phyloP scores from a whole-genome alignment of 768 basidiomycete genomes.

The Suillus spraguei region DNA sequence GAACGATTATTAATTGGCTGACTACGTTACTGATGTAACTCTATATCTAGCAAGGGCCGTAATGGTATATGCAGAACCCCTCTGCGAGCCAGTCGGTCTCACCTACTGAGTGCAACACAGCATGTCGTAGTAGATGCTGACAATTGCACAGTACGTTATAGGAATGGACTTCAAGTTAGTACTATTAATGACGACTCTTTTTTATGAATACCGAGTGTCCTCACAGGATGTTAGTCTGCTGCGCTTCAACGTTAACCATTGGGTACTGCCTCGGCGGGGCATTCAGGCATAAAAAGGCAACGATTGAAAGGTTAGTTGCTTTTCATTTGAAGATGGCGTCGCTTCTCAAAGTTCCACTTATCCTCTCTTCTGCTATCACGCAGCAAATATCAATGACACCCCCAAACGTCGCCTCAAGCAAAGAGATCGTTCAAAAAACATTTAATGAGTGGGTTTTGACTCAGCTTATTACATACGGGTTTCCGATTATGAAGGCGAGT shows the following conservation, averaged over 20 bases:
- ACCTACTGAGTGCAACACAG: no score
- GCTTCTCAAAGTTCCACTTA: constrained; percentile 43
- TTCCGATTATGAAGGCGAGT: background rate
- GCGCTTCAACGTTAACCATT: background rate
- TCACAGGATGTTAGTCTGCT: no score
- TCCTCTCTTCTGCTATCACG: constrained; percentile 42
- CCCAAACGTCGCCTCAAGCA: constrained; percentile 43
- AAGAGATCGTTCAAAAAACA: constrained; percentile 27
- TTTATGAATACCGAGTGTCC: background rate
- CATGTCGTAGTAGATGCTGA: no score
- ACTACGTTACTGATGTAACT: no score
- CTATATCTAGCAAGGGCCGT: no score
- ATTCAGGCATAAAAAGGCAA: background rate
- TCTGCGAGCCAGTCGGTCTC: no score
- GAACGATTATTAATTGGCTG: no score
- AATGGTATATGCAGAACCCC: no score
- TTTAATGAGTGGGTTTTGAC: constrained; percentile 5
- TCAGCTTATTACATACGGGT: background rate
- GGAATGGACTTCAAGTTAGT: no score
- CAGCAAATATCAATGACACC: constrained; percentile 45
- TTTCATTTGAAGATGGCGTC: constrained; percentile 22
- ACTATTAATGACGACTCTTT: background rate
- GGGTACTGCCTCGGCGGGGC: background rate
- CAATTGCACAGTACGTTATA: no score
- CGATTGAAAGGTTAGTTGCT: background rate